Evolutionary conservation across 179 eudicot species (phyloP), one percentile per base, ranked within the genome.

Genomic region (Amaranthus tricolor): DNA sequence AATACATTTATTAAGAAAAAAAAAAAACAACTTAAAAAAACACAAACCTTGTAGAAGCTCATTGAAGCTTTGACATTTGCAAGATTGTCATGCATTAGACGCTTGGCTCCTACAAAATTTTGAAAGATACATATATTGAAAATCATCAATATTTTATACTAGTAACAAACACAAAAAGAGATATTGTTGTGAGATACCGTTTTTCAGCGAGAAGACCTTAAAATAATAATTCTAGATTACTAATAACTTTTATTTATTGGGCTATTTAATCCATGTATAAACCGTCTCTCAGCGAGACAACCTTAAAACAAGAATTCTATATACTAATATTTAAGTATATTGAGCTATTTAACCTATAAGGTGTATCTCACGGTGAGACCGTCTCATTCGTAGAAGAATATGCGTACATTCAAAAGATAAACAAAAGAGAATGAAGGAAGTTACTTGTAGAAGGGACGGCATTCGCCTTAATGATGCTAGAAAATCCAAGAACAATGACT

Each of bases 361-460:
- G 1, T 31, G 2, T 4, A 31, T 31, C 40, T 31, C 40, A 31
- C 40, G 40, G 40, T 31, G 40, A 31, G 40, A 31, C 40, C 40
- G 40, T 31, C 40, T 31, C 40, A 31, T 31, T 2, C 40, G n/a
- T n/a, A n/a, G n/a, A 1, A 31, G 2, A 31, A 31, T 31, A 2
- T 31, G 40, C 40, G 40, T 31, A 31, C 3, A 31, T 31, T 31
- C 3, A 31, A 31, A 31, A 31, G 40, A 31, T 31, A 31, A 31
- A 31, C 40, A 31, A 31, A 31, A 24, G 40, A 31, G 40, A 31
- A 31, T 31, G 31, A 68, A 5, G 17, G 65, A 61, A 55, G 15
- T 80, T 84, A 90, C 92, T 89, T 74, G 91, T 78, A 48, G 61
- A n/a, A 60, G 92, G 96, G 77, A 84, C 67, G 31, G 91, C 89